Conservation (phyloP, 805 yeast genomes). For the Saturnispora ahearnii region DNA sequence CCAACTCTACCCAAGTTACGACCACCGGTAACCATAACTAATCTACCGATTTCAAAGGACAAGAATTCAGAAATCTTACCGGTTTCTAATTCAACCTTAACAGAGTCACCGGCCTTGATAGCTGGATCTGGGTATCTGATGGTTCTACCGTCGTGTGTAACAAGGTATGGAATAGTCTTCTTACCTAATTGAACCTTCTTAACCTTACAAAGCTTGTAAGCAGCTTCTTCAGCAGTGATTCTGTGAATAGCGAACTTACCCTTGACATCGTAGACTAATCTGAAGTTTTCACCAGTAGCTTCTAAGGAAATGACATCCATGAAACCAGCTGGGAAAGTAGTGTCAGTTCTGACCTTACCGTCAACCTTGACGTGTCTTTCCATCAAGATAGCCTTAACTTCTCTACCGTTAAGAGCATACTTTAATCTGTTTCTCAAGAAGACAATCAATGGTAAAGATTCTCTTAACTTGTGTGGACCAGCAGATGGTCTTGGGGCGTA, state of each 20-base stretch:
- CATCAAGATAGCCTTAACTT: slow-evolving; percentile 96
- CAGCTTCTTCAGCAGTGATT: slow-evolving; percentile 97
- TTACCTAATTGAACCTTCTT: slow-evolving; percentile 97
- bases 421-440: slow-evolving; percentile 97
- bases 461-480: slow-evolving; percentile 99
- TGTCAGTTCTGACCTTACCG: slow-evolving; percentile 98
- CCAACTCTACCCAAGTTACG: slow-evolving; percentile 98
- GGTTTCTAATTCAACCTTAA: slow-evolving; percentile 90
- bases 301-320: slow-evolving; percentile 97
- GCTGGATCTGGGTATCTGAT: slow-evolving; percentile 98
- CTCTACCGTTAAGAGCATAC: slow-evolving; percentile 98
- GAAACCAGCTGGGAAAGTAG: slow-evolving; percentile 99
- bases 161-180: slow-evolving; percentile 97
- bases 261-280: slow-evolving; percentile 96
- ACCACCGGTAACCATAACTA: slow-evolving; percentile 94
- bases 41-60: slow-evolving; percentile 87
- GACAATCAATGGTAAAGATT: slow-evolving; percentile 93
- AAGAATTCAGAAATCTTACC: slow-evolving; percentile 88
- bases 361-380: slow-evolving; percentile 98
- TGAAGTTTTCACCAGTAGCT: slow-evolving; percentile 98
- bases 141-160: slow-evolving; percentile 99
- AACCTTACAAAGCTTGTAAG: slow-evolving; percentile 97
- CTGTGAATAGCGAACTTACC: slow-evolving; percentile 99
- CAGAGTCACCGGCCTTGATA: slow-evolving; percentile 95
- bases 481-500: slow-evolving; percentile 99